These are phyloP conservation scores for Paraleonurus japonicus DNA, from an alignment of 257 asterid genomes.

Conservation along the genomic window DNA sequence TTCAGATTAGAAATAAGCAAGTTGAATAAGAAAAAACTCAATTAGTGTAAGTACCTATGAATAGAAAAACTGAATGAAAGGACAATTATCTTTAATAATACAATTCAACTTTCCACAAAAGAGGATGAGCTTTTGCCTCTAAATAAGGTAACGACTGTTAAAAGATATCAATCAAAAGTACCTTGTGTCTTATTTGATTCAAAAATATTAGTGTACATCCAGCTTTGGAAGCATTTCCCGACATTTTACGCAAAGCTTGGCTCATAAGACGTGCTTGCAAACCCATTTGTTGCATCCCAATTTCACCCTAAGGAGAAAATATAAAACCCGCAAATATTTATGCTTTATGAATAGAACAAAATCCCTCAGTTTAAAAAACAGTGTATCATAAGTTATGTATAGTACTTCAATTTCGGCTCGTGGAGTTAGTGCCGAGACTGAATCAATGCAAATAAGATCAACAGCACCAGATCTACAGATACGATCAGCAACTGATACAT, in stretches of 20 bases:
- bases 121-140: conserved; percentile 7
- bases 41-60: neutral
- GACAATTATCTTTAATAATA: conserved; percentile 1
- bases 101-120: neutral
- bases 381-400: conserved; percentile 20
- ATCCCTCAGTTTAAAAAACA: conserved; percentile 10
- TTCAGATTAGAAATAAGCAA: too few relatives aligned
- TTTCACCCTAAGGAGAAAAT: conserved; percentile 72
- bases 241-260: conserved; percentile 98
- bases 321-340: conserved; percentile 7
- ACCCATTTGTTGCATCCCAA: conserved; percentile 99
- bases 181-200: conserved; percentile 97
- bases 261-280: conserved; percentile 99
- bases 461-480: conserved; percentile 98
- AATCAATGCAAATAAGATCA: conserved; percentile 97
- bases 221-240: conserved; percentile 99
- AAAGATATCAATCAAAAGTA: conserved; percentile 24
- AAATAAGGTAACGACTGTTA: conserved; percentile 3
- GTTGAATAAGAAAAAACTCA: neutral
- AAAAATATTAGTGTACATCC: conserved; percentile 94
- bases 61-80: neutral
- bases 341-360: neutral
- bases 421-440: conserved; percentile 98
- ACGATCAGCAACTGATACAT: conserved; percentile 88
- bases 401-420: conserved; percentile 98